Evolutionary conservation across 164 flowering plant species (phyloP), one percentile per base, ranked within the genome.

Genomic region (Aristolochia fimbriata): DNA sequence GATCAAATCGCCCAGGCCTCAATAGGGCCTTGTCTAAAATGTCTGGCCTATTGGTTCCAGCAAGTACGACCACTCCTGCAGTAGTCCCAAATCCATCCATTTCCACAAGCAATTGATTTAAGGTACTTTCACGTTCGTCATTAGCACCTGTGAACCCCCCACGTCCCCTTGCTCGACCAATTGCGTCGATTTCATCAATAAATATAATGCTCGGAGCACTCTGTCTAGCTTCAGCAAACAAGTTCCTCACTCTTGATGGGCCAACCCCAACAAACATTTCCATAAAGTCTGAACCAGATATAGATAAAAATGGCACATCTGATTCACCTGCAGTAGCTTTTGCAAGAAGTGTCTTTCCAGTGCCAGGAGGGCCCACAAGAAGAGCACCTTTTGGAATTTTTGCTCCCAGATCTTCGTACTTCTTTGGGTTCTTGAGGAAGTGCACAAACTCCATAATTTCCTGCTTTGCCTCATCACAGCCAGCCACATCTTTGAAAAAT

Each of bases 31-130:
- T 84, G 71, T 86, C 96, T 60, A 91, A 69, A 69, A 87, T 87
- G 66, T 92, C 98, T 55, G 95, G 91, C 58, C 91, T 78, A 59
- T 92, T 89, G 47, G 96, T 89, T 31, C 93, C 91, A 65, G 96
- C 96, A 76, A 92, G 83, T 30, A 91, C 96, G 67, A 91, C 86
- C 4, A 91, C 93, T 43, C 96, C 95, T 54, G 95, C 10, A 55
- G 90, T 88, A 41, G 91, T 85, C 57, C 86, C 95, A 79, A 91
- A 91, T 57, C 96, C 96, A 81, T 91, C 95, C 98, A 91, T 88
- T 71, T 88, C 98, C 14, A 87, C 92, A 61, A 91, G 82, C 66
- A 91, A 74, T 63, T 88, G 95, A 71, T 91, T 91, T n/a, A 90
- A 79, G 21, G 97, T 91, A 62, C 88, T 86, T 68, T 91, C 96